phyloP scores from a whole-genome alignment of 805 yeast genomes.

The Teunomyces tritomae region DNA sequence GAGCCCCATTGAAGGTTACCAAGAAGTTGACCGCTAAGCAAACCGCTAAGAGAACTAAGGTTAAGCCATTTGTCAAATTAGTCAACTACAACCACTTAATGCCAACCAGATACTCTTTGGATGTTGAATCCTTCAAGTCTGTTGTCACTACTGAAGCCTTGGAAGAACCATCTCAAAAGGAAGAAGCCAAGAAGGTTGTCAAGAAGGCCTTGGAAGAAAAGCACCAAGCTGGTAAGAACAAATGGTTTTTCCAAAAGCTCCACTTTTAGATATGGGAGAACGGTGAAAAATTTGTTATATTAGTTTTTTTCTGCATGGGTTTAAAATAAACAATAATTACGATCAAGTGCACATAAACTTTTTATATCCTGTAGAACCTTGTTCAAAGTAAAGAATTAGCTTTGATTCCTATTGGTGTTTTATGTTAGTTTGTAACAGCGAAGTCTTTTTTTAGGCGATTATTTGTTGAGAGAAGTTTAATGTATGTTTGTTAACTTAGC shows the following conservation, averaged over 20 bases:
- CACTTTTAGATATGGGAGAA: constrained; percentile 59
- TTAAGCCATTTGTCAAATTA: constrained; percentile 98
- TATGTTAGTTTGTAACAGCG: no score
- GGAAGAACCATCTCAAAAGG: constrained; percentile 96
- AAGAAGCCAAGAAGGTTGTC: constrained; percentile 98
- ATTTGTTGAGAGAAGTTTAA: no score
- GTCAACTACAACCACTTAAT: constrained; percentile 99
- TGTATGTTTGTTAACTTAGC: no score
- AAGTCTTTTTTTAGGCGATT: no score
- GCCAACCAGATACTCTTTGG: constrained; percentile 99
- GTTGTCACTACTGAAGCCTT: constrained; percentile 91
- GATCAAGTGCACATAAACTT: constrained; percentile 6
- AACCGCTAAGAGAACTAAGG: constrained; percentile 94
- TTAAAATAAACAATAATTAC: constrained; percentile 25
- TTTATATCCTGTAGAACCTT: neutral
- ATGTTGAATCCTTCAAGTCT: constrained; percentile 92
- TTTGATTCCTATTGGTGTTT: no score
- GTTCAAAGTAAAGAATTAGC: no score
- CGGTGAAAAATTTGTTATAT: constrained; percentile 17
- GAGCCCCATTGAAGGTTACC: constrained; percentile 96
- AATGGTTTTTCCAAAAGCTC: constrained; percentile 99
- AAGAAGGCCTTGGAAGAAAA: constrained; percentile 99
- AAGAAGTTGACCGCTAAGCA: constrained; percentile 94
- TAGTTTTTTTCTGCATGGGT: constrained; percentile 26
- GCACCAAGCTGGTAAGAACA: constrained; percentile 99